Evolutionary conservation across 768 basidiomycete genomes (phyloP).

Genomic region (Boletus sensibilis): DNA sequence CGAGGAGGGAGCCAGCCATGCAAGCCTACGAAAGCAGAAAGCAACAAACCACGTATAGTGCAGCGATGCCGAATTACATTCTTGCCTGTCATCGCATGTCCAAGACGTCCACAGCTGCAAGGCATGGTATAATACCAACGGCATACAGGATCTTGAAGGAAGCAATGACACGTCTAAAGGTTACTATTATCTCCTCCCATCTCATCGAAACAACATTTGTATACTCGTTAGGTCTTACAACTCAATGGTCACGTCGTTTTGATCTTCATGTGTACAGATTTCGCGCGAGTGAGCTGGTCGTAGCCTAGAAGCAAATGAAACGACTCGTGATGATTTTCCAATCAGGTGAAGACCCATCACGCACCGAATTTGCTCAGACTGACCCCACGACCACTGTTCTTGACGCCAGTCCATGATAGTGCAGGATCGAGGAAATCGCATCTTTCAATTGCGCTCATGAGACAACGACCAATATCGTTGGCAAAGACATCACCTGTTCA

Average conservation of each 20-base stretch:
- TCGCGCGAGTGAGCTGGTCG: conserved; percentile 80
- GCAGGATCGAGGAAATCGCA: conserved; percentile 93
- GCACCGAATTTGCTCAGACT: conserved; percentile 87
- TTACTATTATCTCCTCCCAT: no score
- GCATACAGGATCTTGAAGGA: neutral
- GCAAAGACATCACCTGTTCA: conserved; percentile 63
- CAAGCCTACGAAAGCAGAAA: neutral
- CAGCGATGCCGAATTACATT: neutral
- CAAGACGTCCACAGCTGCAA: neutral
- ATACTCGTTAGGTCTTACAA: no score
- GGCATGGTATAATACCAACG: neutral
- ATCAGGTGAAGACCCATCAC: conserved; percentile 20
- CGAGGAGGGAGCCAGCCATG: neutral
- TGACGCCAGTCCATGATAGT: conserved; percentile 91
- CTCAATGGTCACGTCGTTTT: conserved; percentile 39
- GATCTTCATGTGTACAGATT: conserved; percentile 82
- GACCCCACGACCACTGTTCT: conserved; percentile 88
- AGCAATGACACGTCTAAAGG: neutral
- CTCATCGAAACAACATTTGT: no score
- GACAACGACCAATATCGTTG: neutral
- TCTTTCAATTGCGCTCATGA: conserved; percentile 34
- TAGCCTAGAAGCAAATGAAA: conserved; percentile 54
- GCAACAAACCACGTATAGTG: neutral
- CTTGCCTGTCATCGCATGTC: neutral
- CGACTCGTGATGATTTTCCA: neutral